phyloP scores from a whole-genome alignment of 202 grass and related monocot species.

The Panicum virgatum region DNA sequence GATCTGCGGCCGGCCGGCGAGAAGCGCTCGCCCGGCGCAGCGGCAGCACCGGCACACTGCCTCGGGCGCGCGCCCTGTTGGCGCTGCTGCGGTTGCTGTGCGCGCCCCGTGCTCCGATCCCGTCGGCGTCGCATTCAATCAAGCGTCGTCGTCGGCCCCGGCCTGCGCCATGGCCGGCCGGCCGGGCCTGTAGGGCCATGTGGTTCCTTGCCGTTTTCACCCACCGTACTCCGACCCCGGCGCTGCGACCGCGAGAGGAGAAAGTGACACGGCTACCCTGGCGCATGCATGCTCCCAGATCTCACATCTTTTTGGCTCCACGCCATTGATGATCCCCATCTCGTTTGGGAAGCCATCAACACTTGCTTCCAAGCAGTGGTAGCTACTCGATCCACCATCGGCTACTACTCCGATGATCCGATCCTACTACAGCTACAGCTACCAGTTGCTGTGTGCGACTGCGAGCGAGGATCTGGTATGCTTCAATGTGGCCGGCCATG shows the following conservation, averaged over 20 bases:
- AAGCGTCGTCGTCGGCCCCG: not conserved
- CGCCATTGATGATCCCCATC: conserved; percentile 24
- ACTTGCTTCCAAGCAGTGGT: not conserved
- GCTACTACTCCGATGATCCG: not conserved
- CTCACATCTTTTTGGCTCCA: conserved; percentile 30
- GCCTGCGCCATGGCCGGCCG: not conserved
- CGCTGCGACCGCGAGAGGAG: not conserved
- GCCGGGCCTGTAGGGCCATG: not conserved
- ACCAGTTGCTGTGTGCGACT: conserved; percentile 19
- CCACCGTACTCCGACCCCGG: not conserved
- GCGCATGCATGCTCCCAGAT: not conserved
- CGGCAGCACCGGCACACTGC: conserved; percentile 7
- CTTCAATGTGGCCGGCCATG: conserved; percentile 15
- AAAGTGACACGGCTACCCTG: conserved; percentile 1
- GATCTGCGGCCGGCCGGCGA: conserved; percentile 22
- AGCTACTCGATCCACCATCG: not conserved
- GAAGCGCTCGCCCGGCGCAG: not conserved
- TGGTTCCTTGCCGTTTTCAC: conserved; percentile 51
- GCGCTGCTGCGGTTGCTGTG: too few species aligned
- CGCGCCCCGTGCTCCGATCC: not conserved
- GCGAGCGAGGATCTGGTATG: conserved; percentile 3
- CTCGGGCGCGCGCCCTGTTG: not conserved
- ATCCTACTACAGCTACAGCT: not conserved
- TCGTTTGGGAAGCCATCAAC: conserved; percentile 4
- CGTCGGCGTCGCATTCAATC: conserved; percentile 29